Base-by-base conservation (phyloP, 2,329 filamentous ascomycete genomes). In the Byssoonygena ceratinophila region DNA sequence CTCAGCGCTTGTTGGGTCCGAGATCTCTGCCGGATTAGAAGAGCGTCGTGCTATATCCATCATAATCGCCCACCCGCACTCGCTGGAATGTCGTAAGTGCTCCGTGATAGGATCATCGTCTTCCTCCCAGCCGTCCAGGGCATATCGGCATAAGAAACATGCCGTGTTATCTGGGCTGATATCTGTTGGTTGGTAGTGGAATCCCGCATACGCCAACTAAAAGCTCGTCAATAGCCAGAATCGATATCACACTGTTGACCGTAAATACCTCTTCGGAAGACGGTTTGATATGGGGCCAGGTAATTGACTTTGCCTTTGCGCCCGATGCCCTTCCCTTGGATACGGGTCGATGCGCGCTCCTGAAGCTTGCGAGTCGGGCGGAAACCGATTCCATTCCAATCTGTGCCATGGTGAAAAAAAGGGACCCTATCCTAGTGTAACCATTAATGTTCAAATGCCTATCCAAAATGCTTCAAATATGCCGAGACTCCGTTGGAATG, bases 81-180 rank as follows among this genome's bases (percentile, higher is more conserved):
- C 76, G 1, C 82, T 78, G 1, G 87, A 85, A 65, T 95, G 87
- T 59, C 83, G 87, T 27, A 95, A 67, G 68, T 98, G 92, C 65
- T 98, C 92, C 46, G 77, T 76, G 3, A 94, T 74, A 0, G 92
- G 87, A 55, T 88, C 80, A 64, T 98, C 92, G 20, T 83, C 81
- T 36, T 83, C 77, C 62, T 97, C 91, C 92, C 92, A 98, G 55
- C 89, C 90, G 65, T 94, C 89, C 11, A 98, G 77, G 52, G 83
- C 81, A 65, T 87, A 85, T 57, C 81, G 74, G 71, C 92, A 98
- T 34, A 89, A 76, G 68, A 94, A 97, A 68, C 92, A 98, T 59
- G 81, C 79, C 45, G 87, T 87, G 67, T 97, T 97, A 68, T 98
- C 92, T 34, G 83, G 83, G 63, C 82, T 86, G 44, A 80, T 77